Evolutionary conservation across 176 grass and related monocot species (phyloP), one percentile per base, ranked within the genome.

Genomic region (Raddia guianensis): DNA sequence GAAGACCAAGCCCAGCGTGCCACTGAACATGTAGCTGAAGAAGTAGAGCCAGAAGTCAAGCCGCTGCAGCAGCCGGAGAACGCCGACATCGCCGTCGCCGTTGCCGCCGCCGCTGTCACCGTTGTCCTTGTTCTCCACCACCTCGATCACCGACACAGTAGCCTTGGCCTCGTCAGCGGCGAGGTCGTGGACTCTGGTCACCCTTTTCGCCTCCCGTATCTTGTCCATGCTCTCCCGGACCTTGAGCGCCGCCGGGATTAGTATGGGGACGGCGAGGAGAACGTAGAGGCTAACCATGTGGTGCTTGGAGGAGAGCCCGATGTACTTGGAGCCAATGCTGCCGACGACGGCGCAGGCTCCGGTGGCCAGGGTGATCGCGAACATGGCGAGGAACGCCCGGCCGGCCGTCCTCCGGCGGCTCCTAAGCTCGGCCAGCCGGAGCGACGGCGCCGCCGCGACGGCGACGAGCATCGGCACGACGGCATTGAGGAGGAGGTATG

Each of bases 21-120:
- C 88, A 85, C 96, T 99, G 78, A 95, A 99, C 96, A 99, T 87
- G 84, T 99, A 99, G 82, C 96, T 93, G 68, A 91, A 83, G 74
- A 99, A 99, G 19, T 95, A 99, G 16, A 99, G 75, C 96, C 96
- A 99, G 68, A 99, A 99, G 76, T 99, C 85, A 44, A 95, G 27
- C 7, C 71, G 81, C 54, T 65, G 85, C 14, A 99, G 71, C 84
- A 99, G 57, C 21, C 66, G n/a, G 65, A 99, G 70, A 10, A 92
- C 96, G 18, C 92, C 90, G 27, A 27, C 27, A 27, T 27, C 27
- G 27, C 27, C 27, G 27, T 27, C 27, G 27, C 27, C 27, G 27
- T 1, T 1, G 27, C 27, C 27, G 1, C 27, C 27, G 27, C 27
- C 27, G 27, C 27, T 27, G 27, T 27, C 27, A 1, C 1, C 27